Evolutionary conservation across 208 protist species (phyloP).

Genomic region (Leishmania guyanensis): DNA sequence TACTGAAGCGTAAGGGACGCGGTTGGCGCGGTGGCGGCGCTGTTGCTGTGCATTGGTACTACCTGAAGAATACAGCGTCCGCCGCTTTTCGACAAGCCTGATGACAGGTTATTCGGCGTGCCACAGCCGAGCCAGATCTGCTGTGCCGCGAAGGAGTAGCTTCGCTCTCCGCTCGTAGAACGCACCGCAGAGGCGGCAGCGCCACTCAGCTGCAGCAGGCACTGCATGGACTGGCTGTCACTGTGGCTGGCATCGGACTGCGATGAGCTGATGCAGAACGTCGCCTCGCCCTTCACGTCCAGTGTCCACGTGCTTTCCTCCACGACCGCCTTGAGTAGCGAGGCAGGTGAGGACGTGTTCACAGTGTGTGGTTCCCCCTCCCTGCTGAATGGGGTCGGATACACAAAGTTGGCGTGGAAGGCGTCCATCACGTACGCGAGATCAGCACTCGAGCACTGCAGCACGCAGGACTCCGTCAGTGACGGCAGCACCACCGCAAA

Average conservation of each 20-base stretch:
- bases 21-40: neutral
- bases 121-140: constrained; percentile 3
- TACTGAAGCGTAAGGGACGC: constrained; percentile 7
- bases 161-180: neutral
- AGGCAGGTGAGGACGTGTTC: constrained; percentile 14
- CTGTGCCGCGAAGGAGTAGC: neutral
- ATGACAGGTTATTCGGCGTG: neutral
- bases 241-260: constrained; percentile 1
- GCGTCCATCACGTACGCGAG: constrained; percentile 13
- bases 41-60: neutral
- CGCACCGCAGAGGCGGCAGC: neutral
- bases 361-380: neutral
- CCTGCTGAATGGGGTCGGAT: neutral
- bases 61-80: neutral
- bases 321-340: constrained; percentile 7
- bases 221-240: neutral
- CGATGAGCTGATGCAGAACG: neutral
- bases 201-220: constrained; percentile 3
- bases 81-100: neutral
- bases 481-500: constrained; percentile 16
- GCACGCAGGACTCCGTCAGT: neutral
- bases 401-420: constrained; percentile 23
- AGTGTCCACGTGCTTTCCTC: constrained; percentile 21
- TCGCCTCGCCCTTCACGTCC: neutral
- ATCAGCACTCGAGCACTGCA: constrained; percentile 11